phyloP scores from a whole-genome alignment of 108 stramenopile species.

The Conticribra guillardii region DNA sequence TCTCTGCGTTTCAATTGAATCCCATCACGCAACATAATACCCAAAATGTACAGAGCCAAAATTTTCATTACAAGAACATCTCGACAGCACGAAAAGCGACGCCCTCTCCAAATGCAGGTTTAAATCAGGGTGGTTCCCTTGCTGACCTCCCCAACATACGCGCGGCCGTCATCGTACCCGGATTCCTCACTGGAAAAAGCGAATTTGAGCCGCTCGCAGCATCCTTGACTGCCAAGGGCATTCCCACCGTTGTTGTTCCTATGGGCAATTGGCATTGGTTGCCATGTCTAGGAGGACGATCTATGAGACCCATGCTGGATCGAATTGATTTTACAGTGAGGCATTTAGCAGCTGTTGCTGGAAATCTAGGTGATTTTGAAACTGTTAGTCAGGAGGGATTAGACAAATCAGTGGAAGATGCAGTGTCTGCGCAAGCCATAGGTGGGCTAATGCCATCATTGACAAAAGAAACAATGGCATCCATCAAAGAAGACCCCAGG shows the following conservation, averaged over 20 bases:
- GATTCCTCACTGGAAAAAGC: conserved; percentile 71
- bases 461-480: background rate
- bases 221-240: conserved; percentile 51
- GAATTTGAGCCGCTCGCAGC: conserved; percentile 57
- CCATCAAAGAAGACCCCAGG: background rate
- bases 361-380: conserved; percentile 43
- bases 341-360: conserved; percentile 57
- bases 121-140: conserved; percentile 26
- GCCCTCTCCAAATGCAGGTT: background rate
- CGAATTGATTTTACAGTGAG: conserved; percentile 70
- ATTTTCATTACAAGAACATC: background rate
- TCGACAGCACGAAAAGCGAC: background rate
- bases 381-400: conserved; percentile 15
- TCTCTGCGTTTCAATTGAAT: too few relatives aligned
- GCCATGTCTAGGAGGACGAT: conserved; percentile 71
- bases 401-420: conserved; percentile 12
- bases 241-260: conserved; percentile 68
- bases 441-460: background rate
- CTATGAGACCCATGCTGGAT: conserved; percentile 71
- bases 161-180: conserved; percentile 77
- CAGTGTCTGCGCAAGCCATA: background rate
- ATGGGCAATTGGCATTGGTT: conserved; percentile 83
- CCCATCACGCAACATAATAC: too few relatives aligned
- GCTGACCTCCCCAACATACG: conserved; percentile 39
- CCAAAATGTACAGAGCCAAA: too few relatives aligned